Evolutionary conservation across 257 asterid species (phyloP).

Genomic region (Solanum verrucosum): DNA sequence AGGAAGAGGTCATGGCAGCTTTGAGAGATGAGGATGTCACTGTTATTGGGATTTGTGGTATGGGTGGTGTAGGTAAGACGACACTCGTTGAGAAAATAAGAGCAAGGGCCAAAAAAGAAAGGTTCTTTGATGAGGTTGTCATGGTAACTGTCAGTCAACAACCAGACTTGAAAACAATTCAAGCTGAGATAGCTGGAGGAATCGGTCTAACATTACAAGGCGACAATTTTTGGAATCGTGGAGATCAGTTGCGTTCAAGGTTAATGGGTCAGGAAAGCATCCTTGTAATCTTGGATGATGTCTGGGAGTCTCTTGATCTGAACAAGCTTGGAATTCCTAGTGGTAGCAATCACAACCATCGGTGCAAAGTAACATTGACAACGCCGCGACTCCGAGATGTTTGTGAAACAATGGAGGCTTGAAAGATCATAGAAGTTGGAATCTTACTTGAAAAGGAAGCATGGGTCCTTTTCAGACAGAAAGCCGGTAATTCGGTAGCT

Average conservation of each 20-base stretch:
- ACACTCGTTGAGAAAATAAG: neutral
- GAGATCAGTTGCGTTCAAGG: neutral
- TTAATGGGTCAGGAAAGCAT: neutral
- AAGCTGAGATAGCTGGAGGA: neutral
- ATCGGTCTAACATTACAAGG: neutral
- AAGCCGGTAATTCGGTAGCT: neutral
- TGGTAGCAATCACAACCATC: neutral
- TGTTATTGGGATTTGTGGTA: constrained; percentile 3
- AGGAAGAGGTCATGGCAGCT: neutral
- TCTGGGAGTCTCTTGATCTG: constrained; percentile 15
- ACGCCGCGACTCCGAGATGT: neutral
- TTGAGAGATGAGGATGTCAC: neutral
- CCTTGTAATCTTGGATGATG: constrained; percentile 24
- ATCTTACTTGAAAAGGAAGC: constrained; percentile 13
- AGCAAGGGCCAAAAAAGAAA: neutral
- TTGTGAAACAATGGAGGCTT: constrained; percentile 1
- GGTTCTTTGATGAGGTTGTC: neutral
- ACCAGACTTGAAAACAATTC: neutral
- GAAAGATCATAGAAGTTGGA: neutral
- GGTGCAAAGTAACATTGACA: constrained; percentile 15
- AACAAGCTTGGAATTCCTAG: constrained; percentile 10
- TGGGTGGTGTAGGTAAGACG: constrained; percentile 5
- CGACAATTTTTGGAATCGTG: neutral
- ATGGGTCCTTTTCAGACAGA: constrained; percentile 11
- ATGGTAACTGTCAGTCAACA: neutral